These are phyloP conservation scores for Yarrowia galli DNA, from an alignment of 1,139 yeast genomes.

Conservation along the genomic window DNA sequence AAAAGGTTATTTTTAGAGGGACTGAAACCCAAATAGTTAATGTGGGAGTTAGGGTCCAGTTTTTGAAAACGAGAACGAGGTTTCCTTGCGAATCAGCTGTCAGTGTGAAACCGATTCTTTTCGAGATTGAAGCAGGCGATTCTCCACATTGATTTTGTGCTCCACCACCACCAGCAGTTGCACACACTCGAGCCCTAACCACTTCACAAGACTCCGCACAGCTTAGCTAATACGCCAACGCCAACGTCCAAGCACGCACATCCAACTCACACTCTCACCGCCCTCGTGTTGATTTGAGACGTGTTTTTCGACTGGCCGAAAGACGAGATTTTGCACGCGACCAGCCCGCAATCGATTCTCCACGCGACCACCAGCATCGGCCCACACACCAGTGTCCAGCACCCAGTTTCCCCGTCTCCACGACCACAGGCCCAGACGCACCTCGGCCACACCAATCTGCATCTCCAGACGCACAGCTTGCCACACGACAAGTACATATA, in stretches of 20 bases:
- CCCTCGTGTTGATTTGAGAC: neutral
- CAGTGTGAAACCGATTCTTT: neutral
- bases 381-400: too few species aligned
- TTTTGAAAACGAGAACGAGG: neutral
- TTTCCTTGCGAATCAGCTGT: neutral
- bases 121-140: neutral
- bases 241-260: too few species aligned
- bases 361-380: neutral
- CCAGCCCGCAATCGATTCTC: neutral
- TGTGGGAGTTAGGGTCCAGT: neutral
- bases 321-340: neutral
- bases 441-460: constrained; percentile 37
- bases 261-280: too few species aligned
- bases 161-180: too few species aligned
- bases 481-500: constrained; percentile 35
- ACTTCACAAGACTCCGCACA: too few species aligned
- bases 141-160: too few species aligned
- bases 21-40: neutral
- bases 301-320: neutral
- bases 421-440: constrained; percentile 24
- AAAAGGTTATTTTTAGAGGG: constrained; percentile 8
- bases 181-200: too few species aligned
- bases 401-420: neutral
- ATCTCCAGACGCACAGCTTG: constrained; percentile 23
- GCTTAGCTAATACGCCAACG: too few species aligned